Base-by-base conservation (phyloP, 2,329 filamentous ascomycete species). In the Fusarium neocosmosporiellum region DNA sequence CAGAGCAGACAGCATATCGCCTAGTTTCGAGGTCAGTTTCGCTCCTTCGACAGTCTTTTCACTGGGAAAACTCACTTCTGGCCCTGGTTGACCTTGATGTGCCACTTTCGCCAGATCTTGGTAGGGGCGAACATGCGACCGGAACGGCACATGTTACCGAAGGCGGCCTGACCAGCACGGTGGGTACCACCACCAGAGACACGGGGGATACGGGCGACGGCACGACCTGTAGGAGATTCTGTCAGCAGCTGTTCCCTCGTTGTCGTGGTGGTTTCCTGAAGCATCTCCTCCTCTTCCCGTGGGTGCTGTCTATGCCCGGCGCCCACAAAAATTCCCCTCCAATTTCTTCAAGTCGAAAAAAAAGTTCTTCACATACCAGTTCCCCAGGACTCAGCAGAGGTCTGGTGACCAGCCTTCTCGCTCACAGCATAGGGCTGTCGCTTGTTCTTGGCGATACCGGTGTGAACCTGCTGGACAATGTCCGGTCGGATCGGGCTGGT, bases 341-440 rank as follows among this genome's bases (percentile, higher is more conserved):
- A 59, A 24, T 27, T 31, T 34, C 57, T 66, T 36, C 59, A 66
- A 55, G 37, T 24, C 16, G 36, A 24, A 7, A 46, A 64, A 75
- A 66, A 61, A 62, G 66, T 20, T 53, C 37, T 71, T 70, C 79
- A 93, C 93, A 88, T 86, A 97, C 94, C 96, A 89, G 96, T 98
- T 92, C 96, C 96, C 96, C 96, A 99, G 80, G 97, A 99, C 91
- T 99, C 96, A 85, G 96, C 96, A 88, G 94, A 98, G 85, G 96
- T 99, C 90, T 99, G 96, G 90, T 99, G 96, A 90, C 96, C 96
- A 84, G 96, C 96, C 94, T 99, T 99, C 93, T 98, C 96, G 93
- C 95, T 98, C 90, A 99, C 96, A 83, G 96, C 92, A 87, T 99
- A 99, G 81, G 96, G 95, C 83, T 99, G 96, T 86, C 96, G 93